Conservation (phyloP, 1,284 basidiomycete species). For the Pholiota adiposa region DNA sequence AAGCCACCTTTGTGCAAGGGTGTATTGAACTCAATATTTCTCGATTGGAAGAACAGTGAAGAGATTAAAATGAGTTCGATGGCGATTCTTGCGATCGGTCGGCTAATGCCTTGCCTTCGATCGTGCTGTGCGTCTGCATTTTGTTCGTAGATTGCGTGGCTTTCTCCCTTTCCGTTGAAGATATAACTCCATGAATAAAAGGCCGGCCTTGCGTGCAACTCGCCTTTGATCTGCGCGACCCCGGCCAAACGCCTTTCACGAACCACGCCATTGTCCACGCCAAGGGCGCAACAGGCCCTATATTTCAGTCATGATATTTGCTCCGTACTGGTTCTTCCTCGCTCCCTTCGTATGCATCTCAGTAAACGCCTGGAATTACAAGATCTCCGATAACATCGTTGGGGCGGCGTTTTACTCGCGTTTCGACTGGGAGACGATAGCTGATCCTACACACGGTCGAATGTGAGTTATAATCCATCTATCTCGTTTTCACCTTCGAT, state of each 20-base stretch:
- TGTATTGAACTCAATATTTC: no score
- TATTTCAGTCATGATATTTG: background rate
- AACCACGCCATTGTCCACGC: background rate
- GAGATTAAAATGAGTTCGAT: no score
- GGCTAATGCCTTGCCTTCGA: background rate
- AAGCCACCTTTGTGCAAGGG: no score
- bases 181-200: background rate
- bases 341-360: background rate
- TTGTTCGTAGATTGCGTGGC: background rate
- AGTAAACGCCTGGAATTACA: conserved; percentile 20
- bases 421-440: conserved; percentile 49
- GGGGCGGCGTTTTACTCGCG: conserved; percentile 48
- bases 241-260: background rate
- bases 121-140: background rate
- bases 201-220: background rate
- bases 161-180: background rate
- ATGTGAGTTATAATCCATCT: conserved; percentile 45
- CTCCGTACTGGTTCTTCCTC: background rate
- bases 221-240: background rate
- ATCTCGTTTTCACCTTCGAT: background rate
- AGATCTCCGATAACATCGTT: conserved; percentile 41
- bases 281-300: background rate
- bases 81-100: background rate
- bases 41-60: no score
- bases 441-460: conserved; percentile 61